phyloP scores from a whole-genome alignment of 805 yeast species.

The Soucietia sequanensis region DNA sequence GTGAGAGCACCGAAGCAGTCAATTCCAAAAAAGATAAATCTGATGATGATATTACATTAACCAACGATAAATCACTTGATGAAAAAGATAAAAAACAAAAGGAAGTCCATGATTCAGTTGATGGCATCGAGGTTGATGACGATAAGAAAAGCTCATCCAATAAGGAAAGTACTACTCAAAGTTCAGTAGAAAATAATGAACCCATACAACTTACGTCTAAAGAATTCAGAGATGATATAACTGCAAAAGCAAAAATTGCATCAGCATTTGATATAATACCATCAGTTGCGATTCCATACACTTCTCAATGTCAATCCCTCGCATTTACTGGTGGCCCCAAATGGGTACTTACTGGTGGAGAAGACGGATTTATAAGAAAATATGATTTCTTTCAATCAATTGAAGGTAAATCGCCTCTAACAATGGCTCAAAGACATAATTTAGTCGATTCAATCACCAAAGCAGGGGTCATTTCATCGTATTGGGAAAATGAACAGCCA shows the following conservation, averaged over 20 bases:
- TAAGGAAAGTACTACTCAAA: slow-evolving; percentile 3
- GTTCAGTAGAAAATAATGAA: slow-evolving; percentile 2
- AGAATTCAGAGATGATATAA: slow-evolving; percentile 24
- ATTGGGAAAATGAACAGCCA: slow-evolving; percentile 98
- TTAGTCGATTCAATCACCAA: slow-evolving; percentile 81
- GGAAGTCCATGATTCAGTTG: slow-evolving; percentile 3
- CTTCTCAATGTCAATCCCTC: slow-evolving; percentile 72
- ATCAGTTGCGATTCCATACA: slow-evolving; percentile 82
- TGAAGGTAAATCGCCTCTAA: slow-evolving; percentile 82
- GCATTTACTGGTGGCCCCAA: slow-evolving; percentile 77
- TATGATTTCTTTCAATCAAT: slow-evolving; percentile 84
- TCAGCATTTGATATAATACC: slow-evolving; percentile 72
- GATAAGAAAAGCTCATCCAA: slow-evolving; percentile 4
- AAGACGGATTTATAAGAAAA: slow-evolving; percentile 89
- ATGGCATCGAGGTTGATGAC: slow-evolving; percentile 5
- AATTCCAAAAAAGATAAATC: slow-evolving; percentile 9
- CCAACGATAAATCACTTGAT: too few relatives aligned
- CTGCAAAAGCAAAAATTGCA: slow-evolving; percentile 49
- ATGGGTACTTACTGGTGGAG: slow-evolving; percentile 92
- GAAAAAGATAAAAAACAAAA: too few relatives aligned
- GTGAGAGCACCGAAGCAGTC: slow-evolving; percentile 2
- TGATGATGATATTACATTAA: slow-evolving; percentile 7
- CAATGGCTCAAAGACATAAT: slow-evolving; percentile 88
- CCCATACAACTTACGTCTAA: background rate
- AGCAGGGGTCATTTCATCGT: slow-evolving; percentile 79